Evolutionary conservation across 2,329 filamentous ascomycete genomes (phyloP), one percentile per base, ranked within the genome.

Genomic region (Beauveria rudraprayagi): DNA sequence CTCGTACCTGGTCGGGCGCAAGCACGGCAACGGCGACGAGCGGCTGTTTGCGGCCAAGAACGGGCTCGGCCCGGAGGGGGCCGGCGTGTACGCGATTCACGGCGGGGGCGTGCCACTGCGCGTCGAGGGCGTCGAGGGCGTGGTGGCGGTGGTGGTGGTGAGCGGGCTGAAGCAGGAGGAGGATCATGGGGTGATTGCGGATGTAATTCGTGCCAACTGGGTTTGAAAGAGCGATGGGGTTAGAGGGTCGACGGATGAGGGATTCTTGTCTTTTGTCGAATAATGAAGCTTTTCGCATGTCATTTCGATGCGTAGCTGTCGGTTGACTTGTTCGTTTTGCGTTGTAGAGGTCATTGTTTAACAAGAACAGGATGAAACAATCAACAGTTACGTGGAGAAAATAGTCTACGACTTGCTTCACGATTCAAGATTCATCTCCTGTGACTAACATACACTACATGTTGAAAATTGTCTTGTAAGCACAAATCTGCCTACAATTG

Each of bases 131-230:
- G 88, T 92, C 1, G 89, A 92, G 74, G 90, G 89, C 0, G 75
- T 91, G 3, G 85, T 92, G 9, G 90, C 83, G 0, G 86, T 91
- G 1, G 84, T 92, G 26, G 84, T 92, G 19, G 87, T 93, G 1
- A 89, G 85, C 68, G 90, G 90, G 5, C 72, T 93, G 71, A 88
- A 86, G 76, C 87, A 92, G 73, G 80, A 89, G 67, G 83, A 92
- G 75, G 89, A 92, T 72, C 90, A 94, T 72, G 84, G 84, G 9
- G 83, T 92, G 43, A 85, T 93, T 68, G 81, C 89, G 0, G 87
- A 92, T 70, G 84, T 84, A 1, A 78, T 92, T 47, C 78, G 78
- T 66, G 81, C 77, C 0, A 79, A 78, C 58, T 86, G 53, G 53
- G 53, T 22, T 8, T 44, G 16, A 40, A 22, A 7, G 3, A 37